Evolutionary conservation across 2,329 filamentous ascomycete genomes (phyloP), one percentile per base, ranked within the genome.

Genomic region (Colletotrichum limetticola): DNA sequence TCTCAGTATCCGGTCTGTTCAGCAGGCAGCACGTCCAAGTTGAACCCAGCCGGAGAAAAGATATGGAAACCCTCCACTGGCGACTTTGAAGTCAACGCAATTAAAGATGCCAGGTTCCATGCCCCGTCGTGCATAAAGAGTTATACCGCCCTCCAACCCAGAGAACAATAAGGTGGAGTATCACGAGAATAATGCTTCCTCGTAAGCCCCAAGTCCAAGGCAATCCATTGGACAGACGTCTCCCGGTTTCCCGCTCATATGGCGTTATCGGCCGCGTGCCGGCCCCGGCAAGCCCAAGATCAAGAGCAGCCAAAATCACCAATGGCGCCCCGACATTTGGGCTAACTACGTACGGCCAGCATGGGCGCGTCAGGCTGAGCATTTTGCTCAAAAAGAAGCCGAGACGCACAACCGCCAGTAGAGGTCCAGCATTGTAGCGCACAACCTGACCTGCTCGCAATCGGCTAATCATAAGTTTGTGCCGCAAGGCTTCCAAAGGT

Each of bases 271-370:
- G 22, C 3, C 53, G 42, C 35, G 46, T 22, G 16, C 58, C 60
- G 16, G 66, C 12, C 22, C 49, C 66, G 4, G 85, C 81, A 42
- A 87, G 76, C 26, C 83, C 86, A n/a, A 91, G 80, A 69, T 95
- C 94, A 14, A 95, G 77, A 1, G 89, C 90, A 9, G 94, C 94
- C 8, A 96, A 80, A 4, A 88, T 82, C 5, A 97, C 83, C 2
- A 97, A 84, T 3, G 93, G 91, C 76, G 92, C 91, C 5, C 91
- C 86, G 5, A 95, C 82, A 80, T 89, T 89, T 7, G 90, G 85
- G 57, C 88, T 91, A n/a, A 90, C 86, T 56, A 91, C 90, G 70
- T 91, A 91, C 0, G 95, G 95, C 79, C 90, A 91, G 80, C 95
- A 98, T 1, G 92, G 89, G 59, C 88, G 86, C 3, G 89, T 86